Evolutionary conservation across 257 asterid species (phyloP).

Genomic region (Penstemon eatonii): DNA sequence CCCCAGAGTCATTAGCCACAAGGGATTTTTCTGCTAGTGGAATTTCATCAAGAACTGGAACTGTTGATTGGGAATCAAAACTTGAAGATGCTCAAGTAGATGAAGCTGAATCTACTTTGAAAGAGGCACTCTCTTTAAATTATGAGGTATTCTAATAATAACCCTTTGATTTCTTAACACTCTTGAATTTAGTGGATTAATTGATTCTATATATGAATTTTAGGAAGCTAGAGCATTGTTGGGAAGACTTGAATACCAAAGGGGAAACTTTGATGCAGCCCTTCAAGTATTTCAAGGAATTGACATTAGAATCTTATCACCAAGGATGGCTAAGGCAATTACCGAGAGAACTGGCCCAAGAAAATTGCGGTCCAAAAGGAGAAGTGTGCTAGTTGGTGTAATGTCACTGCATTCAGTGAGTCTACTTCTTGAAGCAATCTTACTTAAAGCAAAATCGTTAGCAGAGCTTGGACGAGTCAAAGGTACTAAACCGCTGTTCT

Average conservation of each 20-base stretch:
- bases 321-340: conserved; percentile 74
- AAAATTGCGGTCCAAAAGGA: conserved; percentile 50
- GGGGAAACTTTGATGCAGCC: conserved; percentile 92
- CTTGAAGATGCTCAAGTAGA: conserved; percentile 93
- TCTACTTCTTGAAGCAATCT: conserved; percentile 81
- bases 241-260: conserved; percentile 92
- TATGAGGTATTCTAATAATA: conserved; percentile 57
- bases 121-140: conserved; percentile 85
- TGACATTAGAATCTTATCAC: conserved; percentile 64
- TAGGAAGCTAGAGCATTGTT: conserved; percentile 95
- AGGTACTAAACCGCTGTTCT: conserved; percentile 45
- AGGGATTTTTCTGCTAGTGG: conserved; percentile 95
- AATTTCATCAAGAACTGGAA: conserved; percentile 72
- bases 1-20: conserved; percentile 91
- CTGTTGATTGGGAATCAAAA: conserved; percentile 72
- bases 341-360: conserved; percentile 53
- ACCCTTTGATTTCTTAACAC: neutral
- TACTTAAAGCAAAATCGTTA: conserved; percentile 72
- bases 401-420: conserved; percentile 92
- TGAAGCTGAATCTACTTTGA: conserved; percentile 93
- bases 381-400: conserved; percentile 43
- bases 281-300: conserved; percentile 96
- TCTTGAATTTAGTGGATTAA: neutral
- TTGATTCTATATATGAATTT: conserved; percentile 18
- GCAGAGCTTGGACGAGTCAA: conserved; percentile 71